phyloP scores from a whole-genome alignment of 495 filamentous ascomycete genomes.

The Xylaria curta region DNA sequence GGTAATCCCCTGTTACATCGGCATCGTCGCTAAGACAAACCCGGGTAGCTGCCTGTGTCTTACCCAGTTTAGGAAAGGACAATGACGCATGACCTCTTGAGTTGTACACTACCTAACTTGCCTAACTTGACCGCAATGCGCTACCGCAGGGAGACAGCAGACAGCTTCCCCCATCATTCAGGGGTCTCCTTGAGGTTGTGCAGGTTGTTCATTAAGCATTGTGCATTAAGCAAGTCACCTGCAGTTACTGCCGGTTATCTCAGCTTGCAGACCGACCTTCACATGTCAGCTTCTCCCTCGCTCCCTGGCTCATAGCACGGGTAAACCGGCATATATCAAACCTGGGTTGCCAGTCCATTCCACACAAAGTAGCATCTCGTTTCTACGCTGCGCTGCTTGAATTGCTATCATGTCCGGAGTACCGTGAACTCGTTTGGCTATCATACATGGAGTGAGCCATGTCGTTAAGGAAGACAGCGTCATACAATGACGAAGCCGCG shows the following conservation, averaged over 20 bases:
- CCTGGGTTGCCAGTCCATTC: not conserved
- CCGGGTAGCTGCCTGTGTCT: not conserved
- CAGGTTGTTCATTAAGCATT: not conserved
- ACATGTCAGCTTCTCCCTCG: not conserved
- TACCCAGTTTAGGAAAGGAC: not conserved
- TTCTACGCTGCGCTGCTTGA: not conserved
- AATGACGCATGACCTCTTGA: constrained; percentile 9
- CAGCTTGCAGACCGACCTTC: constrained; percentile 3
- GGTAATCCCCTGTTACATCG: not conserved
- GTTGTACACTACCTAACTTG: not conserved
- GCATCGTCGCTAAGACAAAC: not conserved
- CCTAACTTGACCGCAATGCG: not conserved
- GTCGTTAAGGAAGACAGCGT: constrained; percentile 39
- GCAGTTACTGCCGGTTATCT: not conserved
- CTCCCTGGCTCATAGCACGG: not conserved
- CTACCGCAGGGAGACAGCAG: not conserved
- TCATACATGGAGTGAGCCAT: constrained; percentile 33
- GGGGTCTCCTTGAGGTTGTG: not conserved
- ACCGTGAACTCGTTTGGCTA: constrained; percentile 30
- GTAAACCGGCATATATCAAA: not conserved
- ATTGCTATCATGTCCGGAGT: constrained; percentile 28
- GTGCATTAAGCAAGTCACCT: not conserved
- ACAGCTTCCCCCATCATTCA: not conserved
- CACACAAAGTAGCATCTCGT: not conserved
- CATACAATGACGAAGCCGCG: constrained; percentile 32